phyloP scores from a whole-genome alignment of 2,329 filamentous ascomycete genomes.

The Fusarium redolens region DNA sequence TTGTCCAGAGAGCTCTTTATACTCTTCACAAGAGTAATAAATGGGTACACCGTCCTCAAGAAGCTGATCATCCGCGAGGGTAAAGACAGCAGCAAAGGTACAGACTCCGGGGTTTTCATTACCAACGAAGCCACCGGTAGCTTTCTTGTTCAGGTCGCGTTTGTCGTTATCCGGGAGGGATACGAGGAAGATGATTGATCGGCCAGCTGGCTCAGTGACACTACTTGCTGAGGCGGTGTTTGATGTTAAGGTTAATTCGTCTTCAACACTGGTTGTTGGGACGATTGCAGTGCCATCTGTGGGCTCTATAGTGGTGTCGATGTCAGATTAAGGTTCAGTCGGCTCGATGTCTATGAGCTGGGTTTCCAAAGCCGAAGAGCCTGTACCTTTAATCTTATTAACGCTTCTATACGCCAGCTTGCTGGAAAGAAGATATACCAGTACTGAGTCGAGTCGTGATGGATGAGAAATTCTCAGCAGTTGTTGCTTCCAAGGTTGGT shows the following conservation, averaged over 20 bases:
- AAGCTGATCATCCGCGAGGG: background rate
- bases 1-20: background rate
- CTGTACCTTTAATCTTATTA: fast-evolving
- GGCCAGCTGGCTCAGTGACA: background rate
- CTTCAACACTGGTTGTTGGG: too few relatives aligned
- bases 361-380: background rate
- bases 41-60: background rate
- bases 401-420: too few relatives aligned
- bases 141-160: background rate
- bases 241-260: too few relatives aligned
- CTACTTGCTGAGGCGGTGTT: background rate
- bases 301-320: too few relatives aligned
- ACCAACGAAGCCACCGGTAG: background rate
- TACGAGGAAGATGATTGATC: background rate
- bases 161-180: background rate
- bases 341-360: background rate
- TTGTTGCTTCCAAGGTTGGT: background rate
- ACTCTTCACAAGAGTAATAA: background rate
- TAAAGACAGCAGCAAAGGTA: background rate
- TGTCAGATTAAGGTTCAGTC: background rate
- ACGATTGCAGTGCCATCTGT: too few relatives aligned
- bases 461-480: background rate
- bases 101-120: background rate
- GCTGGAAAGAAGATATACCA: fast-evolving
- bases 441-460: fast-evolving